Evolutionary conservation across 345 rosid genomes (phyloP), one percentile per base, ranked within the genome.

Genomic region (Arabis hirsuta): DNA sequence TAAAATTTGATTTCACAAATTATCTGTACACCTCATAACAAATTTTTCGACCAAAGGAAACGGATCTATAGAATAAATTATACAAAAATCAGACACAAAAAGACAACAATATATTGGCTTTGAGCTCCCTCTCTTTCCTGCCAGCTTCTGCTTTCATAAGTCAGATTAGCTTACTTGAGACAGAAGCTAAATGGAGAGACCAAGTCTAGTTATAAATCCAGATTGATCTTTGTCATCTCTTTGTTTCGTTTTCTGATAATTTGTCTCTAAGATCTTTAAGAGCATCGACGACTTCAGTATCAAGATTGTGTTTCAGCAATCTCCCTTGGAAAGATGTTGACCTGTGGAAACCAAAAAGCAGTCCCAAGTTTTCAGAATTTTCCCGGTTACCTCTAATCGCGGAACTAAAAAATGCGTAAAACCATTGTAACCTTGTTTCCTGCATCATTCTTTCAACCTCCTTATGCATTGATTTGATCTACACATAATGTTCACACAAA

Each of bases 211-310:
- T 66, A 65, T 12, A 60, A 14, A 1, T 41, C 44, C 32, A 3
- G 46, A 54, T 55, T 27, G 48, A 32, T 27, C 60, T 50, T 51
- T 58, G 76, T 70, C 67, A 78, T 82, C 81, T 84, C 66, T 78
- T 82, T 22, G 69, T 47, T 71, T 84, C 88, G 3, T 78, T 82
- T 54, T 90, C 83, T 0, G 82, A 79, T 65, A 93, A 82, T 77
- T 86, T 87, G 41, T 79, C 85, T 82, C 89, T 84, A 56, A 90
- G 67, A 80, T 89, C 96, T 80, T 86, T 89, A 27, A 93, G 92
- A 57, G 97, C 97, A 76, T 82, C 96, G 1, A 89, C 92, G 2
- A 90, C 97, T 83, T 85, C 87, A n/a, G 94, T 73, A 77, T 90
- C 88, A 66, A 93, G 94, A 82, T 89, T 89, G 82, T 93, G 89